Conservation (phyloP, 805 yeast species). For the Candida tallmaniae region DNA sequence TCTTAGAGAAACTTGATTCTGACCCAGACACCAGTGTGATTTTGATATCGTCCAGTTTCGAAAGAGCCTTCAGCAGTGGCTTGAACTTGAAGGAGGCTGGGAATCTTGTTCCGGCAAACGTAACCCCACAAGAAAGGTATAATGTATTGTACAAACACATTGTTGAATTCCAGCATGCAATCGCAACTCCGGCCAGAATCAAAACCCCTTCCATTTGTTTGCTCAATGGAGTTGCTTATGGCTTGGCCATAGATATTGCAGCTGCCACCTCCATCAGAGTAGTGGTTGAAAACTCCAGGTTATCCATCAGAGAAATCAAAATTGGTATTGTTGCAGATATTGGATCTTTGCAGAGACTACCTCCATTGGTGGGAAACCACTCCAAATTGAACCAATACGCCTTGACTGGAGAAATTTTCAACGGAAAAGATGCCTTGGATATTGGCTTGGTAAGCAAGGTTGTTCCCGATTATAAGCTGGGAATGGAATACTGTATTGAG, state of each 20-base stretch:
- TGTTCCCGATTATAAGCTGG: slow-evolving; percentile 43
- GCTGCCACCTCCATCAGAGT: slow-evolving; percentile 56
- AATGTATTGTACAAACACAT: slow-evolving; percentile 34
- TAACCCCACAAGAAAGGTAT: slow-evolving; percentile 13
- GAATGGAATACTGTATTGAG: slow-evolving; percentile 44
- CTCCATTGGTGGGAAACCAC: slow-evolving; percentile 47
- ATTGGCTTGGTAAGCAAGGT: slow-evolving; percentile 53
- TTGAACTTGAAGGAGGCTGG: slow-evolving; percentile 47
- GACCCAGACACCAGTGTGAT: slow-evolving; percentile 47
- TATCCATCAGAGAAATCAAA: slow-evolving; percentile 65
- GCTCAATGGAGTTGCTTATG: slow-evolving; percentile 60
- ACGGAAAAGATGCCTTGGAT: slow-evolving; percentile 48
- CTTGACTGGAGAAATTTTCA: slow-evolving; percentile 56
- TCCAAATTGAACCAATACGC: slow-evolving; percentile 59
- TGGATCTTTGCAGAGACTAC: slow-evolving; percentile 69
- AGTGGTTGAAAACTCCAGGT: slow-evolving; percentile 45
- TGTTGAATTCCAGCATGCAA: slow-evolving; percentile 53
- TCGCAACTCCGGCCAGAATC: slow-evolving; percentile 45
- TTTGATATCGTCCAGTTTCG: slow-evolving; percentile 50
- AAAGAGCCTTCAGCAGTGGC: slow-evolving; percentile 60
- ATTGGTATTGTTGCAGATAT: slow-evolving; percentile 77
- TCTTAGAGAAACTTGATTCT: slow-evolving; percentile 43
- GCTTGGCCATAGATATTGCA: slow-evolving; percentile 66
- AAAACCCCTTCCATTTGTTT: slow-evolving; percentile 62
- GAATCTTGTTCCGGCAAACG: not conserved